These are phyloP conservation scores for Insectozyma bohioensis DNA, from an alignment of 1,139 yeast species.

Conservation along the genomic window DNA sequence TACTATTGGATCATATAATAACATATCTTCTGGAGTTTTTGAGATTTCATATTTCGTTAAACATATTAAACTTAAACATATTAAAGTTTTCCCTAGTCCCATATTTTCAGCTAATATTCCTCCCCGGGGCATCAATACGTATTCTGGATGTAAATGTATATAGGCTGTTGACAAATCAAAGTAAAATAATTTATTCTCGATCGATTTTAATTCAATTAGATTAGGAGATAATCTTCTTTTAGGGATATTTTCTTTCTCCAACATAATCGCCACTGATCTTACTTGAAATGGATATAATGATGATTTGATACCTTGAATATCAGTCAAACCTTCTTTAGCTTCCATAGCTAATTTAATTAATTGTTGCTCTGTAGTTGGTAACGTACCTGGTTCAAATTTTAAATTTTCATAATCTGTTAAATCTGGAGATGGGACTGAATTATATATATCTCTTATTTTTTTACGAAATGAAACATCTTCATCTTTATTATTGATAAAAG, in stretches of 20 bases:
- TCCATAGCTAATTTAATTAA: slow-evolving; percentile 17
- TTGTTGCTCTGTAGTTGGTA: slow-evolving; percentile 21
- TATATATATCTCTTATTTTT: slow-evolving; percentile 35
- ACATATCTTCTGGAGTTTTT: slow-evolving; percentile 38
- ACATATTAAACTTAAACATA: slow-evolving; percentile 61
- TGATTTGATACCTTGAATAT: slow-evolving; percentile 51
- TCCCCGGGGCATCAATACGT: slow-evolving; percentile 53
- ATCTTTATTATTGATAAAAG: not conserved
- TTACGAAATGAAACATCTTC: slow-evolving; percentile 16
- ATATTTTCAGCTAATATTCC: slow-evolving; percentile 76
- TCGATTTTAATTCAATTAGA: slow-evolving; percentile 29
- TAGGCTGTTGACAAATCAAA: slow-evolving; percentile 32
- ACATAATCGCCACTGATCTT: slow-evolving; percentile 59
- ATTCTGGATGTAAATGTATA: slow-evolving; percentile 35
- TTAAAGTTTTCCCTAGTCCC: slow-evolving; percentile 74
- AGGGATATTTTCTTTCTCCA: slow-evolving; percentile 46
- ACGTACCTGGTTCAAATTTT: slow-evolving; percentile 4
- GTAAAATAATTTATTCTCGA: slow-evolving; percentile 22
- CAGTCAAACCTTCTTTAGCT: slow-evolving; percentile 17
- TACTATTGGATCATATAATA: slow-evolving; percentile 15
- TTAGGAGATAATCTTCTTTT: slow-evolving; percentile 43
- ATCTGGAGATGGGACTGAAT: slow-evolving; percentile 40
- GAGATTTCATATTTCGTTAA: slow-evolving; percentile 54
- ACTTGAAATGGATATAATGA: slow-evolving; percentile 56
- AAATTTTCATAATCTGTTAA: slow-evolving; percentile 19